phyloP scores from a whole-genome alignment of 306 rosid species.

The Prunus dulcis region DNA sequence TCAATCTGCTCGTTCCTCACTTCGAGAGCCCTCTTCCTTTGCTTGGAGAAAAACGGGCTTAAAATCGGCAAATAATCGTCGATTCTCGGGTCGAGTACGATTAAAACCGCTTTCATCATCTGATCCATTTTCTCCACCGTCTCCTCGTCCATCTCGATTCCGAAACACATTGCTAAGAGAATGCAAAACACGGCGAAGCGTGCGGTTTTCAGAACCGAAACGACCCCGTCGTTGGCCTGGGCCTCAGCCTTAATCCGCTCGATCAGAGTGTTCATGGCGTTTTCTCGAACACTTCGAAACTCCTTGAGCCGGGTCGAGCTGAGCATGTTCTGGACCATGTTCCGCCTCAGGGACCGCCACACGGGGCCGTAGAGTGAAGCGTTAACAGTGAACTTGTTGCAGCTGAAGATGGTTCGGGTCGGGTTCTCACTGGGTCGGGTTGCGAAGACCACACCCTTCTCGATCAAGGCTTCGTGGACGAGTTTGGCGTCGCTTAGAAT shows the following conservation, averaged over 20 bases:
- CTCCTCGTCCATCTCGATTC: constrained; percentile 80
- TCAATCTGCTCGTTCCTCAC: constrained; percentile 68
- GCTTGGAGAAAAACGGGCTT: constrained; percentile 75
- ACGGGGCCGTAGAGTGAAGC: constrained; percentile 73
- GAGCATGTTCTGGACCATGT: constrained; percentile 99
- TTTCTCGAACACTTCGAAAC: constrained; percentile 53
- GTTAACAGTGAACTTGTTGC: constrained; percentile 78
- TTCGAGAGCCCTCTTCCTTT: constrained; percentile 57
- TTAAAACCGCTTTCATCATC: constrained; percentile 58
- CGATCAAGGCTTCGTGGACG: constrained; percentile 70
- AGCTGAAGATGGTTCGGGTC: constrained; percentile 74
- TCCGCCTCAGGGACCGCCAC: constrained; percentile 76
- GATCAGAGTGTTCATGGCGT: constrained; percentile 69
- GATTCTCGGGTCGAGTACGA: constrained; percentile 68
- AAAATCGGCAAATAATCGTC: constrained; percentile 83
- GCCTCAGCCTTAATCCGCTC: constrained; percentile 56
- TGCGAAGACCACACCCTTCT: constrained; percentile 57
- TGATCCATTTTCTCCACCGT: constrained; percentile 63
- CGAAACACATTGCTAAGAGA: constrained; percentile 83
- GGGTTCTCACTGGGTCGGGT: constrained; percentile 75
- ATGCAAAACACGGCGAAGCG: constrained; percentile 78
- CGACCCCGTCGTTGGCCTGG: constrained; percentile 47
- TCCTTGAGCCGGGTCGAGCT: constrained; percentile 63
- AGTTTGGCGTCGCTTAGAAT: constrained; percentile 57
- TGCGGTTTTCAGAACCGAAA: constrained; percentile 65